These are phyloP conservation scores for Solanum dulcamara DNA, from an alignment of 257 asterid genomes.

Conservation along the genomic window DNA sequence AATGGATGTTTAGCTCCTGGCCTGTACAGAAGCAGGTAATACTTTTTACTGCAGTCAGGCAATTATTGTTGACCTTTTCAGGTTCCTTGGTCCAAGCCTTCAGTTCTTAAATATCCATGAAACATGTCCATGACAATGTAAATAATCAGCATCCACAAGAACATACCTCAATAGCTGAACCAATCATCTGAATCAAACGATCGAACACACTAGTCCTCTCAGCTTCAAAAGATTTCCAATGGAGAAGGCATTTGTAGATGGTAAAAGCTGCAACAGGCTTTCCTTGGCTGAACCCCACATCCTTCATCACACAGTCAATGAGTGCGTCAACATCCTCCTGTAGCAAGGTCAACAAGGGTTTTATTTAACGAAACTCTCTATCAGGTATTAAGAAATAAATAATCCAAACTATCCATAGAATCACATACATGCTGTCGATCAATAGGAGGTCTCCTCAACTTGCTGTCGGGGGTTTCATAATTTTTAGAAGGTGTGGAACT, in stretches of 20 bases:
- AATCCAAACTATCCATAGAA: not conserved
- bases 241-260: slow-evolving; percentile 89
- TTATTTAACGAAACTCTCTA: slow-evolving; percentile 1
- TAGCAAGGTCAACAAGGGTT: slow-evolving; percentile 8
- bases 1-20: not conserved
- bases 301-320: slow-evolving; percentile 76
- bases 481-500: slow-evolving; percentile 39
- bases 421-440: slow-evolving; percentile 73
- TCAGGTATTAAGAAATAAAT: not conserved
- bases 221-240: slow-evolving; percentile 99
- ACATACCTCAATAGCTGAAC: slow-evolving; percentile 90
- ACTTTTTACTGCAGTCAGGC: not conserved
- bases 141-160: not conserved
- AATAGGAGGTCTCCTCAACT: slow-evolving; percentile 67
- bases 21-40: not conserved
- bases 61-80: not conserved
- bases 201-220: slow-evolving; percentile 97
- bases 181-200: slow-evolving; percentile 95
- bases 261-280: slow-evolving; percentile 98
- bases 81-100: not conserved
- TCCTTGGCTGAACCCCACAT: slow-evolving; percentile 95
- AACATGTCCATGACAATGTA: not conserved
- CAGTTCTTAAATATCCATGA: not conserved
- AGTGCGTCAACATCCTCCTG: slow-evolving; percentile 99
- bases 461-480: slow-evolving; percentile 75